Evolutionary conservation across 139 green algal species (phyloP).

Genomic region (Chlorella vulgaris): DNA sequence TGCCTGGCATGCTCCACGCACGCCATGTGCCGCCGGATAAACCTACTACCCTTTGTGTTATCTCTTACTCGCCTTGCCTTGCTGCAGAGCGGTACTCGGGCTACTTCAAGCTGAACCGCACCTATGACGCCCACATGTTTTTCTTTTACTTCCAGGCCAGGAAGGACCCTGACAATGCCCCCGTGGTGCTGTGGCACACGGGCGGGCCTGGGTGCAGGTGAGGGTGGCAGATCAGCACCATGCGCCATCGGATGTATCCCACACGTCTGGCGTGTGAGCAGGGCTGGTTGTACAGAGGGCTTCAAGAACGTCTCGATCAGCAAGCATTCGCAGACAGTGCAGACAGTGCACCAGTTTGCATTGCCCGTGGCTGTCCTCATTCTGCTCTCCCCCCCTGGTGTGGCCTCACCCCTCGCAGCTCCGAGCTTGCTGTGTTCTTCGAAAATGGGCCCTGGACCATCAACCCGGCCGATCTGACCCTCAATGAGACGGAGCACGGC

Average conservation of each 20-base stretch:
- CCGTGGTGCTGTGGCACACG: conserved; percentile 72
- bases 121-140: conserved; percentile 82
- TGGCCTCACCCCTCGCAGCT: too few relatives aligned
- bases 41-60: neutral
- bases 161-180: conserved; percentile 37
- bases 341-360: too few relatives aligned
- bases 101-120: conserved; percentile 77
- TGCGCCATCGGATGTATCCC: too few relatives aligned
- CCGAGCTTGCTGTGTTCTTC: conserved; percentile 89
- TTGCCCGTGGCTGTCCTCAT: too few relatives aligned
- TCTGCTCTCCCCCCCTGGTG: too few relatives aligned
- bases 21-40: too few relatives aligned
- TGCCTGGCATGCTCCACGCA: too few relatives aligned
- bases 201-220: conserved; percentile 95
- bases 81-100: conserved; percentile 45
- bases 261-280: too few relatives aligned
- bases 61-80: neutral
- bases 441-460: conserved; percentile 84
- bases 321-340: too few relatives aligned
- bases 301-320: too few relatives aligned
- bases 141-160: conserved; percentile 87
- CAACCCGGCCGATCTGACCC: conserved; percentile 57
- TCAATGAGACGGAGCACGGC: conserved; percentile 73
- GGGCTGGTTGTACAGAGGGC: too few relatives aligned
- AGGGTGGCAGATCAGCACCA: too few relatives aligned